Base-by-base conservation (phyloP, 1,139 yeast genomes). In the Blastobotrys aristatus region DNA sequence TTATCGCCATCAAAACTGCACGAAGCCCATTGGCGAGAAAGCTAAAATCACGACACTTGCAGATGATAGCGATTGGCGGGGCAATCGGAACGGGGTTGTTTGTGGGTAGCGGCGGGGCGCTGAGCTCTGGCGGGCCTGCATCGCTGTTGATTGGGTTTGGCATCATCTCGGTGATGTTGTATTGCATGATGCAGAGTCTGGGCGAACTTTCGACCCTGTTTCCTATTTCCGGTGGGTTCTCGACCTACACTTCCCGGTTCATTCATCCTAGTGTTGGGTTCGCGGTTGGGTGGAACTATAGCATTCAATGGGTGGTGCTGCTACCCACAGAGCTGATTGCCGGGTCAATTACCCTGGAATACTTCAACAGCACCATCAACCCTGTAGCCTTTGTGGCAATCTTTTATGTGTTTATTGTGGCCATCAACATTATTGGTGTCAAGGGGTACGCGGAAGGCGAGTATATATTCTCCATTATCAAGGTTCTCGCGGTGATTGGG, bases 151-250 rank as follows among this genome's bases (percentile, higher is more conserved):
- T 89, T 49, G 85, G 82, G 62, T 76, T 78, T 44, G 67, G 82
- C 41, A 75, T 84, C 53, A 85, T 89, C 40, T 72, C 84, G 8
- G 74, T 83, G 76, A 78, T 87, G 56, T 65, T 88, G 57, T 84
- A 79, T 68, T 76, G 80, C 58, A 83, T 86, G 40, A 82, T 86
- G 59, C 90, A 85, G 62, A 82, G 94, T 14, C 78, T 88, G 49
- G 92, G 95, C 55, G 96, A 88, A 66, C 64, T 87, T 62, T 88
- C 94, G 42, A 85, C 84, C 36, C 74, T 81, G n/a, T 85, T 82
- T 66, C 90, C 92, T 33, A 80, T 86, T 40, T 73, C 84, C 47
- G 96, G 95, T 57, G 86, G 89, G 1, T 86, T 84, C 66, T 75
- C 84, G 39, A 78, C 84, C 49, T 84, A 81, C 64, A 78, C 87